Evolutionary conservation across 371 early-diverging fungal species (phyloP), one percentile per base, ranked within the genome.

Genomic region (Saksenaea oblongispora): DNA sequence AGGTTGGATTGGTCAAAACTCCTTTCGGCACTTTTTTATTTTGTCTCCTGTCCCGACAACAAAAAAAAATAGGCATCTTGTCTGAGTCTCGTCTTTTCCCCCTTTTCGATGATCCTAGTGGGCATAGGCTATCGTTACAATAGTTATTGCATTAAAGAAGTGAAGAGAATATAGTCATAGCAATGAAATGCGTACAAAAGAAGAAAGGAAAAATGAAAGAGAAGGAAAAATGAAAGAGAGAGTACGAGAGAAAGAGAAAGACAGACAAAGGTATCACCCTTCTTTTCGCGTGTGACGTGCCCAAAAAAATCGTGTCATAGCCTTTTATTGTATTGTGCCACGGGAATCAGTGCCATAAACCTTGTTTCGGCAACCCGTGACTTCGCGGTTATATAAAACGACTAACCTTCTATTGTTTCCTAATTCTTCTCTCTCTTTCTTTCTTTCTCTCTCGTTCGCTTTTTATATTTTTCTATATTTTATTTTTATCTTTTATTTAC

Each of bases 301-400:
- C 22, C 51, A 47, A 47, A 47, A 22, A 47, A 14, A 47, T 47
- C 51, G 51, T 47, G 51, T 47, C 51, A 47, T 47, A 10, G 22
- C n/a, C 17, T 3, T 18, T 18, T 18, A 47, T 47, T 47, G 31
- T 31, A 31, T 31, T 47, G 51, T 47, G 51, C 51, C 22, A 47
- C 51, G 51, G 17, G n/a, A n/a, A 18, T 4, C 10, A 18, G 5
- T 41, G 18, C 42, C 10, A 47, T 18, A 22, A 47, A 47, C 51
- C 51, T 47, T 47, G 22, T 39, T 39, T n/a, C 11, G n/a, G 39
- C 39, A 39, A 47, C 51, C 51, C 51, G 51, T 47, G 51, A 47
- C 51, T 26, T n/a, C 53, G 54, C 56, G 61, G 18, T 65, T 65
- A 65, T 62, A 67, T 62, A 67, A 60, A 66, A 41, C 55, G 63